Evolutionary conservation across 139 green algal genomes (phyloP), one percentile per base, ranked within the genome.

Genomic region (Micractinium sp.): DNA sequence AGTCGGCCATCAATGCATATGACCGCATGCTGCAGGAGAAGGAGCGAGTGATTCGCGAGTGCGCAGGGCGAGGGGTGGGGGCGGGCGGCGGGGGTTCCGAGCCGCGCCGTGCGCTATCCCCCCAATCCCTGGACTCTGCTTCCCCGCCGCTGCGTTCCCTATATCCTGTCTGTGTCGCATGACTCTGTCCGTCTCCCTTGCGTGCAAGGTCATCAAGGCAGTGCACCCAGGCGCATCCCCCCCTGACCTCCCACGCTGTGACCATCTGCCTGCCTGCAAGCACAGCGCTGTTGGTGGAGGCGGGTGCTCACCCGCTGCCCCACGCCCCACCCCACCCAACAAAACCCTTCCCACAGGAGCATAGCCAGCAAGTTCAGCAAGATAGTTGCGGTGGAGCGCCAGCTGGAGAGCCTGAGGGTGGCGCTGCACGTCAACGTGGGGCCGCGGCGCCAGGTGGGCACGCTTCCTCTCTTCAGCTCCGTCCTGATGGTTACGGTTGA

Each of bases 301-400:
- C n/a, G n/a, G n/a, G n/a, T 56, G 38, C 69, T 19, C 35, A 78
- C 35, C 16, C 56, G 77, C 41, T 67, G 33, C 13, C 27, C 3
- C 27, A 13, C 27, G 19, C 25, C 35, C 56, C 61, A 80, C 31
- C 38, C 36, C 22, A 12, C 66, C 0, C 27, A 16, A 19, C 66
- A 25, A n/a, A 13, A 41, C n/a, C 29, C 12, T 67, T 16, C 35
- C 41, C 67, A 79, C 88, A 95, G 93, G 77, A 87, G 56, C 53
- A 95, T 96, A 27, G 61, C 85, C 9, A 25, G 74, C 3, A 95
- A 96, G 77, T 95, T 93, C 77, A 88, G 41, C 18, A 85, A 91
- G 18, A 95, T 96, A n/a, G 90, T 90, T 29, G 89, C 92, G 66
- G 94, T 96, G 14, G 93, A 95, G 88, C 83, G 76, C 0, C 91